Evolutionary conservation across 2,329 filamentous ascomycete genomes (phyloP), one percentile per base, ranked within the genome.

Genomic region (Coniosporium tulheliwenetii): DNA sequence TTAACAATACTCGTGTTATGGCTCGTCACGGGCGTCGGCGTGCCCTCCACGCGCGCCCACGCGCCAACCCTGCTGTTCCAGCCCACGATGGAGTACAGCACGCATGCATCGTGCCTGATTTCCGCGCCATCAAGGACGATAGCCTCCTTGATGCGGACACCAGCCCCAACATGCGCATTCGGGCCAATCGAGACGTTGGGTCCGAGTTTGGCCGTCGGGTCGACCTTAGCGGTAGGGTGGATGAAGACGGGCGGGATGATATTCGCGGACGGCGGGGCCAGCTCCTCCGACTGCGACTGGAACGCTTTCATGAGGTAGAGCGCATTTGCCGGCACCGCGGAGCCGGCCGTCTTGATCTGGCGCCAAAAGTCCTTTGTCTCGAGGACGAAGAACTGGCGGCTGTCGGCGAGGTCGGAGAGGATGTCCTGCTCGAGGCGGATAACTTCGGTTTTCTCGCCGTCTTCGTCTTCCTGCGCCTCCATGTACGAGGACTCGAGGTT

Each of bases 351-450:
- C 75, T 98, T 98, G 75, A 98, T 96, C 71, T 98, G 91, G 52
- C 91, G 85, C 91, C 91, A 98, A 64, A 98, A 98, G 62, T 96
- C 91, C 68, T 93, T 93, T 49, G 89, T 96, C 69, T 98, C 91
- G 61, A 94, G 83, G 30, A 96, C 91, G 64, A 86, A 96, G 70
- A 98, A 98, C 62, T 91, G 85, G 66, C 93, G 91, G 74, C 77
- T 94, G 64, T 96, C 91, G 45, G 91, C 89, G 55, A 96, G 78
- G 56, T 96, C 89, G 39, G 86, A 82, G 44, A 98, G 74, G 40
- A 96, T 94, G 59, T 98, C 91, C 66, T 96, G 91, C 67, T 98
- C 91, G 42, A 98, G 74, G 40, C 91, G 84, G 51, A 98, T 82
- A 39, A 94, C 85, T 54, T 93, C 80, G 57, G 77, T 89, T 64